phyloP scores from a whole-genome alignment of 106 monocot species.

The Triglochin maritima region DNA sequence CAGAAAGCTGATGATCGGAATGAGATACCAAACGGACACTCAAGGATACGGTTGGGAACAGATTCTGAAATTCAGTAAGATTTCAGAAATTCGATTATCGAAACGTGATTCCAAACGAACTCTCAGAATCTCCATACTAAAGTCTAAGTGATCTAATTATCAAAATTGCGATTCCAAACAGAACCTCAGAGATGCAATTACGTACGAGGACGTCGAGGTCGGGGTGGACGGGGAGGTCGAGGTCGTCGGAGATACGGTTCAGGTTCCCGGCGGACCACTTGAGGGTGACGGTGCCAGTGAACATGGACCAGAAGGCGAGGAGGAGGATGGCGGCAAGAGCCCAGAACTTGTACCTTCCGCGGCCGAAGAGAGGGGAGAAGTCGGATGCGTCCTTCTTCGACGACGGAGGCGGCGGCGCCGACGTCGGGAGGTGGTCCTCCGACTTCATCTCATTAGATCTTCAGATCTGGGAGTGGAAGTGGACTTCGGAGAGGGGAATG shows the following conservation, averaged over 20 bases:
- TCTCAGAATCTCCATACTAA: no score
- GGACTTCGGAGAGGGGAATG: no score
- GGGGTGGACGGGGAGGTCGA: constrained; percentile 27
- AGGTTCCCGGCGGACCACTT: constrained; percentile 57
- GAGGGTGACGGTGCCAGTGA: constrained; percentile 80
- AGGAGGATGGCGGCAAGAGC: constrained; percentile 71
- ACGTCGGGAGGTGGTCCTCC: constrained; percentile 24
- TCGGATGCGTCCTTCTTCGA: constrained; percentile 3
- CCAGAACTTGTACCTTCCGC: constrained; percentile 81
- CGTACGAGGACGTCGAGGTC: constrained; percentile 76
- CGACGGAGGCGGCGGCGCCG: constrained; percentile 6
- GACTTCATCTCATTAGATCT: constrained; percentile 47
- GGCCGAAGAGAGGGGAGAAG: constrained; percentile 24
- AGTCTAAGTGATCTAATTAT: no score
- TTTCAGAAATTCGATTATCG: no score
- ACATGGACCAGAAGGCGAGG: constrained; percentile 94
- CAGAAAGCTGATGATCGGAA: no score
- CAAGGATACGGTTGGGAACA: no score
- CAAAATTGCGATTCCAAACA: no score
- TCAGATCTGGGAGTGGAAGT: background rate
- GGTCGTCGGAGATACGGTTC: constrained; percentile 24
- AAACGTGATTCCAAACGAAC: no score
- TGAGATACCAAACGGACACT: no score
- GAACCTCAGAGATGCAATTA: background rate
- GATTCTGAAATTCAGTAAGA: no score